phyloP scores from a whole-genome alignment of 768 basidiomycete species.

The Dentipellis fragilis region DNA sequence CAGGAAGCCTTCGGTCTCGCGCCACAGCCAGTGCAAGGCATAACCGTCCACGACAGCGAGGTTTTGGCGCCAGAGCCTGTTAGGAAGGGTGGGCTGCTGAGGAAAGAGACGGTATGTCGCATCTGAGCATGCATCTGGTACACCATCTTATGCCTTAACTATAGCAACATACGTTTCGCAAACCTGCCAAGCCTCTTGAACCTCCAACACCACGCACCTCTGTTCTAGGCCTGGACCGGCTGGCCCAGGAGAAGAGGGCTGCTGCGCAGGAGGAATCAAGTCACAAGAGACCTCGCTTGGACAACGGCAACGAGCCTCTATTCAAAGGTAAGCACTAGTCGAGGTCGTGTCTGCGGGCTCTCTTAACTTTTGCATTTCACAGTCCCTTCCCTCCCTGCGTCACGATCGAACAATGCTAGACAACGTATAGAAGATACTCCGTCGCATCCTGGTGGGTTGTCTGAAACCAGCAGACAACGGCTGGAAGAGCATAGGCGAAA shows the following conservation, averaged over 20 bases:
- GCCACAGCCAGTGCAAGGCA: conserved; percentile 57
- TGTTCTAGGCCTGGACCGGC: conserved; percentile 74
- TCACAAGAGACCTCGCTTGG: conserved; percentile 57
- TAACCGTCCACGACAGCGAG: conserved; percentile 71
- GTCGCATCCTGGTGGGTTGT: conserved; percentile 84
- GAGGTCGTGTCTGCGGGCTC: background rate
- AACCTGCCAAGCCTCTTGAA: conserved; percentile 62
- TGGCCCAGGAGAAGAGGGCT: conserved; percentile 82
- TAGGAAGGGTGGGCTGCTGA: conserved; percentile 72
- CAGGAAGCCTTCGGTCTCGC: conserved; percentile 44
- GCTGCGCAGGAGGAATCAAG: conserved; percentile 36
- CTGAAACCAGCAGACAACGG: conserved; percentile 56
- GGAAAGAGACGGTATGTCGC: conserved; percentile 48
- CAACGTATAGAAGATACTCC: conserved; percentile 86
- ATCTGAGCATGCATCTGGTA: background rate
- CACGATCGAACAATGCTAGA: conserved; percentile 46
- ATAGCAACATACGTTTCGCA: conserved; percentile 74
- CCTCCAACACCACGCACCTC: conserved; percentile 75
- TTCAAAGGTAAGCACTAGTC: conserved; percentile 71
- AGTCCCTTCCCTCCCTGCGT: conserved; percentile 75
- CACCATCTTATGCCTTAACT: conserved; percentile 3
- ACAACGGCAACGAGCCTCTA: conserved; percentile 43
- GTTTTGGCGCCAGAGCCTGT: conserved; percentile 72
- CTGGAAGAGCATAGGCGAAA: conserved; percentile 71
- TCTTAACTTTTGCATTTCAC: background rate